These are phyloP conservation scores for Leishmania gerbilli DNA, from an alignment of 208 protist species.

Conservation along the genomic window DNA sequence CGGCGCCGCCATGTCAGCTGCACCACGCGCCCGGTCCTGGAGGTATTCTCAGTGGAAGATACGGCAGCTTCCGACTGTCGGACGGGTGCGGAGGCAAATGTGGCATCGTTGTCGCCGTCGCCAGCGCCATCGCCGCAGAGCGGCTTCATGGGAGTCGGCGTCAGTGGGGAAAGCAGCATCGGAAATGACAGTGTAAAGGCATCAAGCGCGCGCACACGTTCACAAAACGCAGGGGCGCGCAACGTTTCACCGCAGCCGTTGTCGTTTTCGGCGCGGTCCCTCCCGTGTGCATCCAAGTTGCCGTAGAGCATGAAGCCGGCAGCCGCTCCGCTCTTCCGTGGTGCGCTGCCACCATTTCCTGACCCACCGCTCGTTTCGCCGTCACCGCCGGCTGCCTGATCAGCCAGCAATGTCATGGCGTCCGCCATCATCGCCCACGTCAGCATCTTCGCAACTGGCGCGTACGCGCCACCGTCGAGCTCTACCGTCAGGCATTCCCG, in stretches of 20 bases:
- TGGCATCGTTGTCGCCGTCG: not conserved
- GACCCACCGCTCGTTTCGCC: not conserved
- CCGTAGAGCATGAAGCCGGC: slow-evolving; percentile 4
- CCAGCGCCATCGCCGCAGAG: not conserved
- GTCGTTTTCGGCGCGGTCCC: not conserved
- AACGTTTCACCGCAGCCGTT: not conserved
- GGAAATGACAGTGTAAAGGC: slow-evolving; percentile 23
- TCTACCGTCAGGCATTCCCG: slow-evolving; percentile 6
- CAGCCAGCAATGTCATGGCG: slow-evolving; percentile 25
- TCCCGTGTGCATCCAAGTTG: not conserved
- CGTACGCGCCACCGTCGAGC: slow-evolving; percentile 19
- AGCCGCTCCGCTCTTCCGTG: not conserved
- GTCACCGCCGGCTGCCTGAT: slow-evolving; percentile 1
- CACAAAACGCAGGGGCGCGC: not conserved
- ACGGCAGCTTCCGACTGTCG: not conserved
- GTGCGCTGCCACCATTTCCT: not conserved
- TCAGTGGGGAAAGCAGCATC: slow-evolving; percentile 12
- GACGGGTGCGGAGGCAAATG: not conserved
- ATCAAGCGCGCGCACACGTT: slow-evolving; percentile 13
- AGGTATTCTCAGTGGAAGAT: not conserved
- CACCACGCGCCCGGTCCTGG: slow-evolving; percentile 14
- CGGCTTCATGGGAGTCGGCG: not conserved
- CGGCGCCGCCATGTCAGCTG: slow-evolving; percentile 30
- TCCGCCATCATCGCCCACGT: slow-evolving; percentile 34
- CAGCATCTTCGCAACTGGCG: slow-evolving; percentile 13